A percentile compares a stretch with the other conserved stretches of the same genome.
phyloP scores from a whole-genome alignment of 2,329 filamentous ascomycete genomes.

The Beauveria rudraprayagi region DNA sequence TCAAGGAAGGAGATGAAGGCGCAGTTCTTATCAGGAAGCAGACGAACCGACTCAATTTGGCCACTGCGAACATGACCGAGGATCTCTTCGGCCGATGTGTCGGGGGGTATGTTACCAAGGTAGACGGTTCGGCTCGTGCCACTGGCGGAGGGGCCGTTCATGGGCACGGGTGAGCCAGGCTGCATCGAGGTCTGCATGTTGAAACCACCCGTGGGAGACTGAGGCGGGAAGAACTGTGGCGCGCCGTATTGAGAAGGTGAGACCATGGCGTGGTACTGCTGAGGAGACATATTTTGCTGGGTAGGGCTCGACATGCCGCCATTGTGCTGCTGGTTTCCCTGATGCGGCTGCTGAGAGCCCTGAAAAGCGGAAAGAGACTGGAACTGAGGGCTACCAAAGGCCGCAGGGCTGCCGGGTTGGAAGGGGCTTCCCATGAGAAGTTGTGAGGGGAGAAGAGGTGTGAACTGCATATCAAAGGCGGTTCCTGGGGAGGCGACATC shows the following conservation, averaged over 20 bases:
- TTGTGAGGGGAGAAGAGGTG: conserved; percentile 87
- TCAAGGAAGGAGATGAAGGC: conserved; percentile 99
- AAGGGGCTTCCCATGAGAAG: conserved; percentile 92
- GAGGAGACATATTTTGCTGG: conserved; percentile 70
- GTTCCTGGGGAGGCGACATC: conserved; percentile 84
- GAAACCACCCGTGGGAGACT: conserved; percentile 78
- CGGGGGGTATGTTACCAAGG: conserved; percentile 94
- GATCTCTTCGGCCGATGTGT: conserved; percentile 95
- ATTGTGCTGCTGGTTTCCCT: conserved; percentile 45
- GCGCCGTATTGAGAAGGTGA: conserved; percentile 78
- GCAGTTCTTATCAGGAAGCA: conserved; percentile 98
- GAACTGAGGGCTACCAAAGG: conserved; percentile 88
- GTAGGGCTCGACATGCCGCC: conserved; percentile 66
- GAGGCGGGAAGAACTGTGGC: conserved; percentile 77
- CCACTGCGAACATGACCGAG: conserved; percentile 92
- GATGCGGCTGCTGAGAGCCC: conserved; percentile 33
- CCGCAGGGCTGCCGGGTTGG: conserved; percentile 85
- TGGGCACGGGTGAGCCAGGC: conserved; percentile 66
- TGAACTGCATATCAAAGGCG: conserved; percentile 97
- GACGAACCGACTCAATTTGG: conserved; percentile 96
- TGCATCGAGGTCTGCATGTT: conserved; percentile 47
- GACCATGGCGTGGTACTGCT: conserved; percentile 75
- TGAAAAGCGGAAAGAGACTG: conserved; percentile 75
- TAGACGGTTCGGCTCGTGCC: conserved; percentile 96
- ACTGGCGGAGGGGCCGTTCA: conserved; percentile 72